These are phyloP conservation scores for Arthrobotrys pseudoclavata DNA, from an alignment of 2,329 filamentous ascomycete species.

Conservation along the genomic window DNA sequence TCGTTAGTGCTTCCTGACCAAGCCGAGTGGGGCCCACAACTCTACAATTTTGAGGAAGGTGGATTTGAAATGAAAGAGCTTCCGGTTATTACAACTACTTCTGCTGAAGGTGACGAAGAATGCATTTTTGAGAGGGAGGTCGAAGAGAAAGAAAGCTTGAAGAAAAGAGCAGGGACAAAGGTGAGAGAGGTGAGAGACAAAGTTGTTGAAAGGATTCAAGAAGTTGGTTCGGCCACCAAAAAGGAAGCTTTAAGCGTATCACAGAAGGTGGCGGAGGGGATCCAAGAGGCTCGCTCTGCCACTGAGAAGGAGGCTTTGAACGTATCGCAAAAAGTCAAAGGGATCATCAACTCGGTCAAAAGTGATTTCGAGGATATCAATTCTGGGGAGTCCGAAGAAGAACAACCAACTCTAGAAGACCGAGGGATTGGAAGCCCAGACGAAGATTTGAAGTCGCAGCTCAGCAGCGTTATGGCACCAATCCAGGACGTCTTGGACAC, in stretches of 20 bases:
- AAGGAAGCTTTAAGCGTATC: slow-evolving; percentile 26
- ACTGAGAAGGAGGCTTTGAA: slow-evolving; percentile 28
- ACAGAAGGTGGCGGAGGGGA: slow-evolving; percentile 30
- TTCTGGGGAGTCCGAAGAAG: slow-evolving; percentile 15
- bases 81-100: slow-evolving; percentile 5
- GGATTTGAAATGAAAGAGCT: slow-evolving; percentile 51
- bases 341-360: slow-evolving; percentile 30
- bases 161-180: slow-evolving; percentile 31
- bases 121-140: slow-evolving; percentile 8
- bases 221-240: slow-evolving; percentile 33
- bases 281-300: slow-evolving; percentile 37
- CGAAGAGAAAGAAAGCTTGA: slow-evolving; percentile 31
- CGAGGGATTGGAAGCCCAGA: slow-evolving; percentile 14
- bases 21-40: slow-evolving; percentile 41
- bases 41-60: slow-evolving; percentile 51
- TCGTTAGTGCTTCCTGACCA: slow-evolving; percentile 42
- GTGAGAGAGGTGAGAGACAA: slow-evolving; percentile 44
- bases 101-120: slow-evolving; percentile 14
- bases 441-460: slow-evolving; percentile 46
- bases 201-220: slow-evolving; percentile 47
- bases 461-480: slow-evolving; percentile 46
- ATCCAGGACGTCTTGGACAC: slow-evolving; percentile 43
- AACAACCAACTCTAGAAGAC: neutral
- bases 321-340: slow-evolving; percentile 26
- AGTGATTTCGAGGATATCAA: slow-evolving; percentile 30